phyloP scores from a whole-genome alignment of 1,284 basidiomycete species.

The Cryptococcus maquisensis region DNA sequence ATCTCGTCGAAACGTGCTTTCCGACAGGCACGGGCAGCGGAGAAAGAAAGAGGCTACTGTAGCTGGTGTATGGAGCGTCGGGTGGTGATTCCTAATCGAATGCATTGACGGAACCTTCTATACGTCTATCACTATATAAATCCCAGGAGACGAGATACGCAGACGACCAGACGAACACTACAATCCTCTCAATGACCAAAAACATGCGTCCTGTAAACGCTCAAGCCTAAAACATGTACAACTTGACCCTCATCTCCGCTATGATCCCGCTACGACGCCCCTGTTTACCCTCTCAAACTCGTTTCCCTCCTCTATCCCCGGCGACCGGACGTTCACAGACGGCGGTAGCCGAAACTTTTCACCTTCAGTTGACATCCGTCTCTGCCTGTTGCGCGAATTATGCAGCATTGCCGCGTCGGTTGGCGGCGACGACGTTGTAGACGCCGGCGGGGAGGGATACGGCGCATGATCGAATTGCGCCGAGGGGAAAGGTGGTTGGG shows the following conservation, averaged over 20 bases:
- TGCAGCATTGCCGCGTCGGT: constrained; percentile 4
- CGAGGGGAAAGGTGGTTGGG: constrained; percentile 7
- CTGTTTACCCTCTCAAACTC: background rate
- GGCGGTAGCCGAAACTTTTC: background rate
- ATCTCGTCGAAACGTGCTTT: constrained; percentile 67
- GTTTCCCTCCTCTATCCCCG: background rate
- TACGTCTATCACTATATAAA: background rate
- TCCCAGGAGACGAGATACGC: background rate
- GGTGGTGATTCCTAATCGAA: constrained; percentile 15
- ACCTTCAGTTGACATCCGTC: constrained; percentile 11
- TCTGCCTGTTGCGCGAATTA: background rate
- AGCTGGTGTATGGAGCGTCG: constrained; percentile 21
- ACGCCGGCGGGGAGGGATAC: constrained; percentile 43
- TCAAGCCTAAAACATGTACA: background rate
- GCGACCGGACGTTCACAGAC: background rate
- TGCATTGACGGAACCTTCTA: constrained; percentile 3
- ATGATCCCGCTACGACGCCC: background rate
- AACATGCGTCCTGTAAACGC: background rate
- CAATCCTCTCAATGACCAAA: background rate
- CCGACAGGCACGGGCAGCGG: background rate
- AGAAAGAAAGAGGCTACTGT: constrained; percentile 3
- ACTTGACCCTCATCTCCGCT: background rate
- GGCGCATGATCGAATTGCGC: constrained; percentile 12
- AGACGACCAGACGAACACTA: background rate
- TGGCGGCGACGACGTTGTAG: constrained; percentile 35